Base-by-base conservation (phyloP, 75 land plant species). In the Picea glauca region DNA sequence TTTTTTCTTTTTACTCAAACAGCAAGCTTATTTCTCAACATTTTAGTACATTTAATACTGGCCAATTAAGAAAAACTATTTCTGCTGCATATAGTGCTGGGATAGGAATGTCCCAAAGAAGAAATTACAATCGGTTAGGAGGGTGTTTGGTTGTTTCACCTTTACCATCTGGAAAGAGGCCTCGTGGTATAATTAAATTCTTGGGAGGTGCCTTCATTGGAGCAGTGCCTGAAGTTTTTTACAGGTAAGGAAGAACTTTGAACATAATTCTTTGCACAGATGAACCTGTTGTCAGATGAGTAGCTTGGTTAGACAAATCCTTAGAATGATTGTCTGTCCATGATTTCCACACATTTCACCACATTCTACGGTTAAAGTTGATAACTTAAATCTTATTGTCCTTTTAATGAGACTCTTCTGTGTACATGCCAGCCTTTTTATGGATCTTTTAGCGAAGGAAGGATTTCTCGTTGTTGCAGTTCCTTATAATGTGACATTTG, bases 191-290 rank as follows among this genome's bases (percentile, higher is more conserved):
- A 21, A 83, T 96, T 79, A 85, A 94, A 72, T 94, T 96, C 83
- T 40, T 96, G 66, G 99, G 99, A 20, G 99, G 99, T 13, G 99
- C 99, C 15, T 96, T 96, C 76, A 85, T 96, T 78, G 98, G 98
- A 68, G 94, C 98, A 57, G 89, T 89, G 70, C 99, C 99, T 14
- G 98, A 96, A 83, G 88, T 88, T 58, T 87, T 92, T 32, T 96
- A 96, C 80, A 88, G 95, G 98, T 94, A 72, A 63, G 30, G 33
- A 13, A 54, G 32, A 76, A 57, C 77, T 12, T 15, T 31, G 38
- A 18, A 23, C 76, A 23, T 26, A 6, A 23, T n/a, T 68, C 46
- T 38, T n/a, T 5, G n/a, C 38, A 62, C 13, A 70, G 40, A 20
- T 8, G 56, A 70, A 40, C 43, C 74, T 70, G 56, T 46, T 70